Evolutionary conservation across 257 asterid genomes (phyloP).

Genomic region (Ophiorrhiza pumila): DNA sequence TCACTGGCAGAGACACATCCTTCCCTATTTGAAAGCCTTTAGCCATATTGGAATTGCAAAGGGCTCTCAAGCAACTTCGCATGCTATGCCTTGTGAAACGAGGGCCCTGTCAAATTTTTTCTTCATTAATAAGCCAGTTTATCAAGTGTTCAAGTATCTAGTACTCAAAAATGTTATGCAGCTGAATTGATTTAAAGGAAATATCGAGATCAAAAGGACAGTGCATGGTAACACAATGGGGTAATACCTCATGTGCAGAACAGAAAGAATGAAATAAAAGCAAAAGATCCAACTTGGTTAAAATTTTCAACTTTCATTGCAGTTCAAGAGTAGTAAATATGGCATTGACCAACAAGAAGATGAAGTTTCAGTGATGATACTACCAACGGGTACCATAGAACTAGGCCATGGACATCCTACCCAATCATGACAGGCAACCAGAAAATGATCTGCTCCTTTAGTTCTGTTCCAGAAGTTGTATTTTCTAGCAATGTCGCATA

Average conservation of each 20-base stretch:
- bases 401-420: slow-evolving; percentile 31
- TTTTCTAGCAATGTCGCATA: slow-evolving; percentile 33
- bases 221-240: background rate
- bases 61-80: slow-evolving; percentile 43
- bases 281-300: background rate
- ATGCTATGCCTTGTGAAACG: slow-evolving; percentile 38
- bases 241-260: background rate
- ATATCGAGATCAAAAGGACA: background rate
- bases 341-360: background rate
- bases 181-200: background rate
- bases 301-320: background rate
- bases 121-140: slow-evolving; percentile 2
- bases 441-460: slow-evolving; percentile 53
- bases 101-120: slow-evolving; percentile 39
- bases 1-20: slow-evolving; percentile 68
- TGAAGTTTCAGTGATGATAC: background rate
- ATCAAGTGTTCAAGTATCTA: background rate
- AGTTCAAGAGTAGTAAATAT: background rate
- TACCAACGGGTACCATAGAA: background rate
- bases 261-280: background rate
- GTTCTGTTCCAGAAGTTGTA: slow-evolving; percentile 58
- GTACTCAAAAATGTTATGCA: background rate
- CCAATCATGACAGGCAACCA: slow-evolving; percentile 72
- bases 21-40: slow-evolving; percentile 54
- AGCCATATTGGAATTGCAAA: slow-evolving; percentile 53